Evolutionary conservation across 1,139 yeast genomes (phyloP), one percentile per base, ranked within the genome.

Genomic region (Geotrichum restrictum): DNA sequence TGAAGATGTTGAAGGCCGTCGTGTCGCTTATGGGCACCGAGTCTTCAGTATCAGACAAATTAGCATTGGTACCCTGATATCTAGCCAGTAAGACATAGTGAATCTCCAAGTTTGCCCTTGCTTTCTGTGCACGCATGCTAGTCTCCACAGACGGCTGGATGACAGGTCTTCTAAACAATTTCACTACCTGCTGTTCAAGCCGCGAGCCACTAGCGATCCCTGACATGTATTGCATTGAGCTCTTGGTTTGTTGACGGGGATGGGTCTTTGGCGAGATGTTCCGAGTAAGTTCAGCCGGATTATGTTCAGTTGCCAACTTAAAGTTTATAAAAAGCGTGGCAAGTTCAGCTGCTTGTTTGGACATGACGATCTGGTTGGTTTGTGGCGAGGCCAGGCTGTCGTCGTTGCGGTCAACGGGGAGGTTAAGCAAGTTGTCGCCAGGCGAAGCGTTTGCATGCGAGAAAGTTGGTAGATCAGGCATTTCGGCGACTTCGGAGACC

Each of bases 1-100:
- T 88, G 69, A 84, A 88, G 2, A 27, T 3, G 16, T 11, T 7
- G 22, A 18, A 14, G 11, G n/a, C 24, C 13, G 22, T 18, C 22
- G n/a, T 8, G 27, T 16, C 24, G 6, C 19, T 18, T 13, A 2
- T 34, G 3, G 8, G 14, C 18, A 13, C 19, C 14, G 18, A 34
- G 2, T 16, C 37, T 24, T n/a, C n/a, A n/a, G n/a, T n/a, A 31
- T 31, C 34, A 3, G 34, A 13, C 34, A n/a, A 13, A 2, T n/a
- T n/a, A n/a, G n/a, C 4, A n/a, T 5, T 3, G 2, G 37, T 8
- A 16, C n/a, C 45, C 14, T 62, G 68, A 59, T 56, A 43, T 11
- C 7, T 29, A 4, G 45, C 48, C 14, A 52, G 33, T 6, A 41
- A 18, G 7, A 43, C 45, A 29, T 44, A 47, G 40, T 48, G 49